Evolutionary conservation across 345 rosid species (phyloP).

Genomic region (Boechera divaricarpa): DNA sequence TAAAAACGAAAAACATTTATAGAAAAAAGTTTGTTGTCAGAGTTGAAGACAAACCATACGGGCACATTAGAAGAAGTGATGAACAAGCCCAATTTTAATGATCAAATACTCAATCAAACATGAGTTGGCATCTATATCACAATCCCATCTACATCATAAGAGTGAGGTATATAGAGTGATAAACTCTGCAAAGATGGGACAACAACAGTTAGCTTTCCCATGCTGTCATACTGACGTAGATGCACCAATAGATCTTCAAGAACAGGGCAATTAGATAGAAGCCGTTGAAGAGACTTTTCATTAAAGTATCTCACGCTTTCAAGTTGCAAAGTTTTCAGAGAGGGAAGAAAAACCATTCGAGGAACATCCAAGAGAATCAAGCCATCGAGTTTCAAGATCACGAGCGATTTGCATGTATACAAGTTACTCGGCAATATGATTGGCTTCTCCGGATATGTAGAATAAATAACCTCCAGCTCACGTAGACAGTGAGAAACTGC

Average conservation of each 20-base stretch:
- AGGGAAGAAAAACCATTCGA: slow-evolving; percentile 7
- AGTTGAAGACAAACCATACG: neutral
- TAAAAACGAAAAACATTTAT: too few species aligned
- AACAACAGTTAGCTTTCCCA: neutral
- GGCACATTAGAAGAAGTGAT: neutral
- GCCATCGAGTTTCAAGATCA: neutral
- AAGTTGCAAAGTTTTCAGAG: slow-evolving; percentile 10
- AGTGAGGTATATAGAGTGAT: neutral
- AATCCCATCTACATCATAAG: neutral
- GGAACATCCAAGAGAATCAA: slow-evolving; percentile 8
- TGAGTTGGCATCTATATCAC: slow-evolving; percentile 19
- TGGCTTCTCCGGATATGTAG: neutral
- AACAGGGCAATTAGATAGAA: slow-evolving; percentile 11
- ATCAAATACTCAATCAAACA: slow-evolving; percentile 13
- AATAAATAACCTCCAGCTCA: neutral
- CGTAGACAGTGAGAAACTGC: slow-evolving; percentile 12
- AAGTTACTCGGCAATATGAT: slow-evolving; percentile 2
- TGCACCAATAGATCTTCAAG: neutral
- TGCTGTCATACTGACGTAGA: fast-evolving
- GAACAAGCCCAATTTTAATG: neutral
- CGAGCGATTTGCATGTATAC: slow-evolving; percentile 5
- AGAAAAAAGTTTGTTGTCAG: neutral
- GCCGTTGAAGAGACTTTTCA: slow-evolving; percentile 8
- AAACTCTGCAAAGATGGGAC: slow-evolving; percentile 24
- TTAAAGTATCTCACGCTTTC: neutral